These are phyloP conservation scores for Sphaceloma murrayae DNA, from an alignment of 2,329 filamentous ascomycete genomes.

Conservation along the genomic window DNA sequence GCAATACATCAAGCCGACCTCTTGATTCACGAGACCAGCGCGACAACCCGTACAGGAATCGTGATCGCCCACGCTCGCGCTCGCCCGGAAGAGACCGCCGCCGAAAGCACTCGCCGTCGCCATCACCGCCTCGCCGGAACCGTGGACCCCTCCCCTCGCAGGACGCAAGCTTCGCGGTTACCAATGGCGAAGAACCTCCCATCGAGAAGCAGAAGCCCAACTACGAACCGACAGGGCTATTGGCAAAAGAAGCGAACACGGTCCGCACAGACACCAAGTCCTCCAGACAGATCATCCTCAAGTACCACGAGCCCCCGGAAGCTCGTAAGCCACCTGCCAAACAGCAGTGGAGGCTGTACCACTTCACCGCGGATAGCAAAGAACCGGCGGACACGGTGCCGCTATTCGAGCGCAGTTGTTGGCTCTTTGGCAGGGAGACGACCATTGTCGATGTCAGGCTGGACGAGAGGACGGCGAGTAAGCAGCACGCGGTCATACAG, in stretches of 20 bases:
- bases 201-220: conserved; percentile 77
- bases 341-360: conserved; percentile 78
- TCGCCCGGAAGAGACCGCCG: conserved; percentile 20
- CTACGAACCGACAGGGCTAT: conserved; percentile 65
- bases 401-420: conserved; percentile 68
- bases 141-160: conserved; percentile 39
- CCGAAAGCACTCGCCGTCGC: conserved; percentile 29
- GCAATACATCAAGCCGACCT: background rate
- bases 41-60: conserved; percentile 22
- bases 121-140: conserved; percentile 34
- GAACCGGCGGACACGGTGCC: conserved; percentile 76
- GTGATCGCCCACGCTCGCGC: conserved; percentile 24
- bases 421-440: conserved; percentile 76
- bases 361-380: conserved; percentile 66
- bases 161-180: conserved; percentile 34
- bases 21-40: conserved; percentile 18
- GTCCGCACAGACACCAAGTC: conserved; percentile 55
- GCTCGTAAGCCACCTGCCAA: conserved; percentile 74
- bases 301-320: conserved; percentile 93
- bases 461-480: conserved; percentile 86
- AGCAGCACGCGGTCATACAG: conserved; percentile 91
- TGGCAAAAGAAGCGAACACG: conserved; percentile 82
- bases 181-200: conserved; percentile 22
- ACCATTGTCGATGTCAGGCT: conserved; percentile 73
- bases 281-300: conserved; percentile 48